Base-by-base conservation (phyloP, 371 early-diverging fungal species). In the Apophysomyces variabilis region DNA sequence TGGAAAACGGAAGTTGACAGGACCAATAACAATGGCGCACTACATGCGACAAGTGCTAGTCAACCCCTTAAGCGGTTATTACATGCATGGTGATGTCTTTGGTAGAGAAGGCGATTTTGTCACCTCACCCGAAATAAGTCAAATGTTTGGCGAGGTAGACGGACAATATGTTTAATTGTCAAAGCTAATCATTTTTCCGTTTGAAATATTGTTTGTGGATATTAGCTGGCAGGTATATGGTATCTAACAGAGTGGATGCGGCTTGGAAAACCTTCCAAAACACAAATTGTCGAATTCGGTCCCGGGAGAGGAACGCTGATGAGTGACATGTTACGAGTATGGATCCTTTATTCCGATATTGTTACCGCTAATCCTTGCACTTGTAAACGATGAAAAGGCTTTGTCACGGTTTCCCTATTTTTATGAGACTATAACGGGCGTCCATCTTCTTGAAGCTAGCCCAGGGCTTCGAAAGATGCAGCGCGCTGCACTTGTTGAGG, bases 41-140 rank as follows among this genome's bases (percentile, higher is more conserved):
- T 98, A 87, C 80, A 98, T 97, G 94, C 84, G 93, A 56, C 87
- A 90, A 64, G 92, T 92, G 6, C 80, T 96, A 36, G 92, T 91
- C n/a, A 93, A 94, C 71, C 96, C 97, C 3, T 35, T 90, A 13
- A 90, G 90, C 47, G 99, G 99, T 5, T 98, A 97, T 73, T 98
- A 98, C 76, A 96, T 91, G 87, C 79, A 85, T 56, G 88, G 89
- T 4, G 93, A 96, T 71, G 95, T 96, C 6, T 95, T 99, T 83
- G 98, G 98, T n/a, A 62, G 72, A n/a, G 66, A 90, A 63, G 98
- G 98, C 11, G 98, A 98, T 69, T 99, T 99, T 78, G 83, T 91
- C 13, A 99, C 99, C 6, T 93, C 95, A 7, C 99, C 99, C 13
- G 99, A 99, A 76, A 95, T 99, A 69, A 92, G 91, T 71, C 99